Evolutionary conservation across 2,329 filamentous ascomycete genomes (phyloP).

Genomic region (Aspergillus fischeri): DNA sequence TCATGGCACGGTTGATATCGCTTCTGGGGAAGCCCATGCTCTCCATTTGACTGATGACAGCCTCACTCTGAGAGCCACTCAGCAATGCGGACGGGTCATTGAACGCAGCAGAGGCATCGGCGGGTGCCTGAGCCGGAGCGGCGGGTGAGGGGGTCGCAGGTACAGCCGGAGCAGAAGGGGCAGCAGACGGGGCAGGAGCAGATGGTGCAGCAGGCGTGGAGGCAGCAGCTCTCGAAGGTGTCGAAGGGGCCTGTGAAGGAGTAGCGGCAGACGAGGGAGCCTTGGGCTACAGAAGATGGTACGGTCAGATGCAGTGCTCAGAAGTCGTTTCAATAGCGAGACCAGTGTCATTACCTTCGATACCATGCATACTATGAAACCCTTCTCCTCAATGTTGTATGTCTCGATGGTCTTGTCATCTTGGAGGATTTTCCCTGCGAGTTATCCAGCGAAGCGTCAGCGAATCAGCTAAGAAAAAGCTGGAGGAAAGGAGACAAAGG

Average conservation of each 20-base stretch:
- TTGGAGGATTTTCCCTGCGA: constrained; percentile 89
- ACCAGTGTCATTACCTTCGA: constrained; percentile 67
- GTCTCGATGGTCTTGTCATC: constrained; percentile 95
- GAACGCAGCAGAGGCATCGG: constrained; percentile 41
- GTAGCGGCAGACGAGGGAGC: constrained; percentile 43
- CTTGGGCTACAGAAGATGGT: constrained; percentile 60
- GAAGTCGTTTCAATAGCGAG: not conserved
- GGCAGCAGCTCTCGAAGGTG: constrained; percentile 34
- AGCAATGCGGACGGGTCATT: constrained; percentile 78
- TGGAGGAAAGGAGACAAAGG: not conserved
- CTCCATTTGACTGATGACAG: constrained; percentile 88
- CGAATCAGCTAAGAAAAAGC: not conserved
- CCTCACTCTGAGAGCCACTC: constrained; percentile 75
- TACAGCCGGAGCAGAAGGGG: constrained; percentile 39
- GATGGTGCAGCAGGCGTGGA: constrained; percentile 46
- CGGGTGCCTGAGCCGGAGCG: constrained; percentile 40
- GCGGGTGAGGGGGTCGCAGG: constrained; percentile 48
- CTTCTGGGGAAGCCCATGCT: constrained; percentile 90
- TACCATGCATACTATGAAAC: constrained; percentile 97
- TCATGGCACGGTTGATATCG: constrained; percentile 90
- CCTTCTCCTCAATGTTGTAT: constrained; percentile 99
- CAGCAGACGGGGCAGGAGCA: constrained; percentile 50
- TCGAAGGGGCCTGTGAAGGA: constrained; percentile 35
- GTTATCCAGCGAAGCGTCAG: constrained; percentile 14
- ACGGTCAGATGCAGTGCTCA: constrained; percentile 18